Evolutionary conservation across 257 asterid genomes (phyloP).

Genomic region (Solanum peruvianum): DNA sequence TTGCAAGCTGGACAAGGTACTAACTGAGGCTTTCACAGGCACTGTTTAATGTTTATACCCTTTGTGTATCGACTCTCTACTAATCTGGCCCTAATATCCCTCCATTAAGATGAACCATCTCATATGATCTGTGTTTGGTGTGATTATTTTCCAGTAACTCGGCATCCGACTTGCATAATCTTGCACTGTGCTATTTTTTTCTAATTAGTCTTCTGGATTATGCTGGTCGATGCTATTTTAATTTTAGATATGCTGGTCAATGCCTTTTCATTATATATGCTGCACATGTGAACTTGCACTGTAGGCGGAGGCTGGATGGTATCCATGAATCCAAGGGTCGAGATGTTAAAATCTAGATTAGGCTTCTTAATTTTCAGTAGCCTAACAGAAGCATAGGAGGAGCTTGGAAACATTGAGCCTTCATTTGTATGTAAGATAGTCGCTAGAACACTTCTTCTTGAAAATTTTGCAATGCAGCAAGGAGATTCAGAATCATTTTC

Average conservation of each 20-base stretch:
- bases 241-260: background rate
- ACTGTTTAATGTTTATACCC: background rate
- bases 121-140: background rate
- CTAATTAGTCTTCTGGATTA: background rate
- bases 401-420: background rate
- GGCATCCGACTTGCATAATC: background rate
- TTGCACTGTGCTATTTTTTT: background rate
- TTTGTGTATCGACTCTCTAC: background rate
- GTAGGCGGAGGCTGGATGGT: background rate
- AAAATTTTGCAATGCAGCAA: background rate
- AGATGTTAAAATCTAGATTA: background rate
- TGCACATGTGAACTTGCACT: background rate
- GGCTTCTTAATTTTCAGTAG: background rate
- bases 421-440: background rate
- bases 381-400: background rate
- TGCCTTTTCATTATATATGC: background rate
- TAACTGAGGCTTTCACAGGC: background rate
- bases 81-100: background rate
- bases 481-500: background rate
- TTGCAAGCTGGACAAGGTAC: conserved; percentile 41
- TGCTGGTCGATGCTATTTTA: background rate
- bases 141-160: background rate
- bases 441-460: background rate
- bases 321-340: background rate
- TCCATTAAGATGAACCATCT: background rate